A percentile compares a stretch with the other conserved stretches of the same genome.
Conservation (phyloP, 257 asterid genomes). For the Solanum pinnatisectum region DNA sequence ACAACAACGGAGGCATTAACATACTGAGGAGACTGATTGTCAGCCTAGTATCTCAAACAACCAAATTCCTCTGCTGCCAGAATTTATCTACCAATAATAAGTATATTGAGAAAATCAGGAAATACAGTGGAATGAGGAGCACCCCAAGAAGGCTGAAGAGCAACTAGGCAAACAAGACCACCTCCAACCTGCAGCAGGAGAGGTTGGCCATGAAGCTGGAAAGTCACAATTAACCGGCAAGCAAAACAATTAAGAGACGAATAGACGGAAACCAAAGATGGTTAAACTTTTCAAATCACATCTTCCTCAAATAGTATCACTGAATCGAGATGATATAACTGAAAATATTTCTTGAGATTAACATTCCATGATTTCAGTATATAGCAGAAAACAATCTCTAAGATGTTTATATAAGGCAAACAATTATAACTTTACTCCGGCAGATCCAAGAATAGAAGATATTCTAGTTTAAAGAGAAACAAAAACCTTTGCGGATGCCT, state of each 20-base stretch:
- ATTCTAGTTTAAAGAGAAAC: background rate
- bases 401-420: background rate
- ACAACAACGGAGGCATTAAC: background rate
- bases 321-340: background rate
- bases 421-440: background rate
- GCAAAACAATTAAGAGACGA: background rate
- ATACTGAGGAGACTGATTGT: background rate
- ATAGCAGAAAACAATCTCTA: background rate
- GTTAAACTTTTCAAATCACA: background rate
- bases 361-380: background rate
- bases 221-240: background rate
- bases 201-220: background rate
- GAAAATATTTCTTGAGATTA: background rate
- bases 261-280: background rate
- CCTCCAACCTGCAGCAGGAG: background rate
- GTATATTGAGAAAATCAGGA: background rate
- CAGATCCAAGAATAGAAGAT: background rate
- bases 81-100: background rate
- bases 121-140: background rate
- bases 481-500: constrained; percentile 2
- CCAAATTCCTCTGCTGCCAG: background rate
- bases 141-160: background rate
- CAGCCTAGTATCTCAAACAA: background rate
- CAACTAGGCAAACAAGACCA: background rate
- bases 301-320: background rate